A percentile compares a stretch with the other conserved stretches of the same genome.
phyloP scores from a whole-genome alignment of 2,329 filamentous ascomycete genomes.

The Whalleya microplaca region DNA sequence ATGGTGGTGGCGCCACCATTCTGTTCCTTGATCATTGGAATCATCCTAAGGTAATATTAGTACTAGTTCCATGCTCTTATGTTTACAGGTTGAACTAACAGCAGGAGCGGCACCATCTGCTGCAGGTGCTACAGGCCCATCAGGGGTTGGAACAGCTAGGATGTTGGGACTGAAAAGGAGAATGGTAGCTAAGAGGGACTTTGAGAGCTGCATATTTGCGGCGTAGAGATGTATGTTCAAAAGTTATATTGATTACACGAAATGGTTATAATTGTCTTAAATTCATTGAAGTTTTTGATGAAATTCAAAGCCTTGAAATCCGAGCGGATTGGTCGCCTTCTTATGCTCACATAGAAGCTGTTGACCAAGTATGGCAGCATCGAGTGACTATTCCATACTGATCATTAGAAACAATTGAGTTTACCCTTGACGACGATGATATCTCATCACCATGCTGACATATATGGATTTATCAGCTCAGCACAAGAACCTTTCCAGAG shows the following conservation, averaged over 20 bases:
- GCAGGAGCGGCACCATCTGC: slow-evolving; percentile 5
- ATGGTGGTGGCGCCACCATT: neutral
- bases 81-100: slow-evolving; percentile 1
- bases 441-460: slow-evolving; percentile 2
- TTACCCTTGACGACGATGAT: slow-evolving; percentile 25
- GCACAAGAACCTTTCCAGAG: neutral
- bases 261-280: neutral
- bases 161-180: slow-evolving; percentile 27
- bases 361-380: neutral
- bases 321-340: neutral
- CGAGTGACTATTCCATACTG: neutral
- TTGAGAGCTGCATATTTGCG: slow-evolving; percentile 29
- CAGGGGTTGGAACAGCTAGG: slow-evolving; percentile 25
- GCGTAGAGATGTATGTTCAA: neutral
- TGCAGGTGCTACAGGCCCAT: neutral
- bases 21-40: too few species aligned
- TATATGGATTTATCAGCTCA: neutral
- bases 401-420: slow-evolving; percentile 9
- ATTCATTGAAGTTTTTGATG: neutral
- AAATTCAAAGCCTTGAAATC: too few species aligned
- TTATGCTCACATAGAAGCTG: slow-evolving; percentile 13
- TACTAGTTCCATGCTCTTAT: neutral
- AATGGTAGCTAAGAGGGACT: slow-evolving; percentile 29
- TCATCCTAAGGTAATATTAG: neutral
- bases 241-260: too few species aligned